Percentiles rank a stretch among this genome's conserved stretches.
These are phyloP conservation scores for Lentinula detonsa DNA, from an alignment of 768 basidiomycete genomes.

Conservation along the genomic window DNA sequence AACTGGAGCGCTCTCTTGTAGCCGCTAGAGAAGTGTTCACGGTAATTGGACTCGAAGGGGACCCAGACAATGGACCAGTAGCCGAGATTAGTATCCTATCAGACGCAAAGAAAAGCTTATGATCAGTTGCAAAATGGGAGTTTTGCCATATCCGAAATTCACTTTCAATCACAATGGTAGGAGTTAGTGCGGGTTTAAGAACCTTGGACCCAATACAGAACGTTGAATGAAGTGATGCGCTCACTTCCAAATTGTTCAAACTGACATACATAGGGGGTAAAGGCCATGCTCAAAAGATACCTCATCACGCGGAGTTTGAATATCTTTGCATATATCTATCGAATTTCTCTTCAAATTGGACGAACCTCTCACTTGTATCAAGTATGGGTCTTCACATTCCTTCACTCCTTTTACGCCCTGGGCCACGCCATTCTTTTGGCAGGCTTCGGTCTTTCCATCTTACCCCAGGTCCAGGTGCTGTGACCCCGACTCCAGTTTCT, in stretches of 20 bases:
- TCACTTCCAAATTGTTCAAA: too few species aligned
- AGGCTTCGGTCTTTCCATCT: slow-evolving; percentile 40
- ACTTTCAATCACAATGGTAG: neutral
- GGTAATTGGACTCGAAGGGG: slow-evolving; percentile 58
- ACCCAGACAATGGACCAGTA: slow-evolving; percentile 47
- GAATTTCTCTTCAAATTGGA: neutral
- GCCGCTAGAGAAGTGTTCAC: slow-evolving; percentile 35
- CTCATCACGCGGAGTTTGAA: neutral
- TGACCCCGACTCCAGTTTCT: neutral
- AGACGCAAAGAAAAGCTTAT: neutral
- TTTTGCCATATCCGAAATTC: too few species aligned
- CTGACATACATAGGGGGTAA: too few species aligned
- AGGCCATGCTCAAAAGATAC: too few species aligned
- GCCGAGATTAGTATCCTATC: slow-evolving; percentile 42
- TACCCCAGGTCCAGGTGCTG: neutral
- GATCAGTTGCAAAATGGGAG: neutral
- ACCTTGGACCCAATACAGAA: neutral
- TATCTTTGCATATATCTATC: neutral
- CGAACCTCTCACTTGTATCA: neutral
- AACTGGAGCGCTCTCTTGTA: slow-evolving; percentile 28
- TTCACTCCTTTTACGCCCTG: slow-evolving; percentile 20
- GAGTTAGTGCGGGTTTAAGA: neutral
- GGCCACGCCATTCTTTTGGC: slow-evolving; percentile 28
- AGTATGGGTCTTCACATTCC: slow-evolving; percentile 21
- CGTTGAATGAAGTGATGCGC: too few species aligned